Evolutionary conservation across 352 stramenopile genomes (phyloP), one percentile per base, ranked within the genome.

Genomic region (Pythium insidiosum): DNA sequence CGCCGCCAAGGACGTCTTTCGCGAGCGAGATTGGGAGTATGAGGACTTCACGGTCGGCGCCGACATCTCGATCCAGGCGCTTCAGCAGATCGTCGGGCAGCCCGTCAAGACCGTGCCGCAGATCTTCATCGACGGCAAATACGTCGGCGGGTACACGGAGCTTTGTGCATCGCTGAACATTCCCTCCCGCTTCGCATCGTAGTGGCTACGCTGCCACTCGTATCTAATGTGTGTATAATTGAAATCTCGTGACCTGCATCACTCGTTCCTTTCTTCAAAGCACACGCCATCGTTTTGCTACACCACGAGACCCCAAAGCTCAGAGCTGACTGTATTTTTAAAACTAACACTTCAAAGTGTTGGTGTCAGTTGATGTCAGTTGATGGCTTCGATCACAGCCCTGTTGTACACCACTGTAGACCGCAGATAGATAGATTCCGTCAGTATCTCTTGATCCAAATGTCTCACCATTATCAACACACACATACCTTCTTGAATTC

Each of bases 401-500:
- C n/a, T n/a, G n/a, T n/a, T n/a, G n/a, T n/a, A n/a, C n/a, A n/a
- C n/a, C n/a, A n/a, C n/a, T n/a, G n/a, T n/a, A n/a, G n/a, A n/a
- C n/a, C n/a, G n/a, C n/a, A n/a, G n/a, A n/a, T n/a, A n/a, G n/a
- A n/a, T n/a, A n/a, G n/a, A n/a, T n/a, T n/a, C n/a, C n/a, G n/a
- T n/a, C n/a, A n/a, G n/a, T n/a, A n/a, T n/a, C n/a, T n/a, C 34
- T 11, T 20, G 6, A 39, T 7, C 34, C 35, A 53, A 37, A 6
- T 13, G 16, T 5, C 23, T 15, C 13, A 22, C 15, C 23, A 37
- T 6, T 23, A 39, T 39, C 34, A n/a, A 20, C 7, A 6, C 12
- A 18, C 6, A 46, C 46, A 52, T 46, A 91, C 79, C 79, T 91
- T 87, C 46, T 91, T 91, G 58, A 94, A 95, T 39, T 93, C 76